Evolutionary conservation across 495 filamentous ascomycete genomes (phyloP).

Genomic region (Penicillium roqueforti): DNA sequence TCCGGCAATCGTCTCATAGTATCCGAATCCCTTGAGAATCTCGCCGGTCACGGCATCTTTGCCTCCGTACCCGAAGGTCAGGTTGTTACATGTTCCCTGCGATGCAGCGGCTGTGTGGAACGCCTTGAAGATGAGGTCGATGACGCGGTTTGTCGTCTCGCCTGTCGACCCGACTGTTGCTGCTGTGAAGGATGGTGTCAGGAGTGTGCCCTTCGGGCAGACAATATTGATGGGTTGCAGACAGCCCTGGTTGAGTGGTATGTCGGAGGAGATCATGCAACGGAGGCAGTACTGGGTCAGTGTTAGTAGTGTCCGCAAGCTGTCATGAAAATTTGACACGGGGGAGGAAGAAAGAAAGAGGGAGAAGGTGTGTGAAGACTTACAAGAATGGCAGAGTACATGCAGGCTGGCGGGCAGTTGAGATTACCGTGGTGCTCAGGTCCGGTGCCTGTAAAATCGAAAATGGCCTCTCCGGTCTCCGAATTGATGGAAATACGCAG

Average conservation of each 20-base stretch:
- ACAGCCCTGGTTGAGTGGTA: background rate
- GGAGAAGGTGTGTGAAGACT: no score
- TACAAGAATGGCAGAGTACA: background rate
- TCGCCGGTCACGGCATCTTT: no score
- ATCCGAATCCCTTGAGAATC: no score
- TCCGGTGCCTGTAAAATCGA: background rate
- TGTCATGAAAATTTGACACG: no score
- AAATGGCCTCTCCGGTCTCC: background rate
- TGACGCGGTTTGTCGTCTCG: background rate
- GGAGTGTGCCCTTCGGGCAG: background rate
- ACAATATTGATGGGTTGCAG: background rate
- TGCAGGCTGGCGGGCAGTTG: background rate
- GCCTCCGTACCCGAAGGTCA: no score
- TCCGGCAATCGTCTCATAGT: no score
- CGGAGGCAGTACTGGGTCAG: background rate
- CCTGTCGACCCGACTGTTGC: background rate
- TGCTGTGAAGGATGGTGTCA: background rate
- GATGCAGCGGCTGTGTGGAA: background rate
- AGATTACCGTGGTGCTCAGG: background rate
- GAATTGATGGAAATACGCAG: background rate
- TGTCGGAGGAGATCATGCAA: background rate
- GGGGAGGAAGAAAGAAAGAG: no score
- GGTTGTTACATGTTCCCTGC: background rate
- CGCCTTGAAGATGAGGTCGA: background rate
- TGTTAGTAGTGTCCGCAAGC: no score